These are phyloP conservation scores for Trichophyton rubrum DNA, from an alignment of 2,329 filamentous ascomycete species.

Conservation along the genomic window DNA sequence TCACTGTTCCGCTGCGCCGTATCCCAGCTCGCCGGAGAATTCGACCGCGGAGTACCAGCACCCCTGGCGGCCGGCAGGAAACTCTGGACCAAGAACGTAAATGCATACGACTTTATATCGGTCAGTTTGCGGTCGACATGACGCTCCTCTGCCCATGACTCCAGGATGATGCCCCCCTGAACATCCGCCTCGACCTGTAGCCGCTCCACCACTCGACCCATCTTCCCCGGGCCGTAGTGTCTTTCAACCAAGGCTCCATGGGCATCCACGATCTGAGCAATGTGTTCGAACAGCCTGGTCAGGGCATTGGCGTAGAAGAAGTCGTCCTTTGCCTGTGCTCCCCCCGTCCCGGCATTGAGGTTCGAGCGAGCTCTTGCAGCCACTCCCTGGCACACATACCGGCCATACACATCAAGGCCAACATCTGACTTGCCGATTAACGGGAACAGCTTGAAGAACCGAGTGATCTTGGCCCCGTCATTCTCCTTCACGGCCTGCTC, in stretches of 20 bases:
- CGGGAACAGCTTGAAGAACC: constrained; percentile 97
- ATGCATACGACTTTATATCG: constrained; percentile 94
- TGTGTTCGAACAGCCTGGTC: constrained; percentile 91
- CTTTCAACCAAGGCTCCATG: constrained; percentile 84
- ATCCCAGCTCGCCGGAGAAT: constrained; percentile 58
- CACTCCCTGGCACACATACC: constrained; percentile 92
- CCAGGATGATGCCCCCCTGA: constrained; percentile 87
- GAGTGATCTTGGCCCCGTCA: constrained; percentile 79
- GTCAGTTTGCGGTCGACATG: constrained; percentile 73
- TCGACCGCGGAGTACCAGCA: constrained; percentile 53
- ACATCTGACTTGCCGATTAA: constrained; percentile 80
- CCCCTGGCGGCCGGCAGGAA: constrained; percentile 63
- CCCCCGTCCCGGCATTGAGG: constrained; percentile 55
- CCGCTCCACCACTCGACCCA: constrained; percentile 86
- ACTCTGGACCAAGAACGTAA: constrained; percentile 92
- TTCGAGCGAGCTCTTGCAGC: constrained; percentile 70
- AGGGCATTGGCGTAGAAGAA: constrained; percentile 87
- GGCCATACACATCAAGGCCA: constrained; percentile 85
- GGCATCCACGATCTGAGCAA: constrained; percentile 88
- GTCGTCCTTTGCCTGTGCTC: constrained; percentile 54
- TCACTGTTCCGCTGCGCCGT: constrained; percentile 52
- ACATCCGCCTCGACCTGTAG: constrained; percentile 91
- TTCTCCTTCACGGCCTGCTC: constrained; percentile 77
- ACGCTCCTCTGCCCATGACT: constrained; percentile 89
- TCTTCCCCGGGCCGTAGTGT: constrained; percentile 85